These are phyloP conservation scores for Sarcodon sp. DNA, from an alignment of 768 basidiomycete genomes.

Conservation along the genomic window DNA sequence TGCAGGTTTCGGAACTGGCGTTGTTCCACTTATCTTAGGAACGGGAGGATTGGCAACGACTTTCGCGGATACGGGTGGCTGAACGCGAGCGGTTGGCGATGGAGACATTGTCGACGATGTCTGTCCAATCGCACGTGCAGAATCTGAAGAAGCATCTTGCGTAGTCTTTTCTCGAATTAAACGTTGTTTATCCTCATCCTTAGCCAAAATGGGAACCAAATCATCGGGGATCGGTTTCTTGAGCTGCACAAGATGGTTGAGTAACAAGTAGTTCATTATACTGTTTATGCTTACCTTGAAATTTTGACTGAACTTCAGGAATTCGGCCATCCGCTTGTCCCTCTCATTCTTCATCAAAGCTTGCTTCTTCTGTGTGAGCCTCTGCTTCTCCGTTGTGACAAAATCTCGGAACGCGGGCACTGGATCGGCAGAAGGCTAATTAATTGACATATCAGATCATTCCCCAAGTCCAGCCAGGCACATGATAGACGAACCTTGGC, in stretches of 20 bases:
- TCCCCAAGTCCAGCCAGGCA: neutral
- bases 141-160: conserved; percentile 49
- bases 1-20: conserved; percentile 6
- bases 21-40: conserved; percentile 6
- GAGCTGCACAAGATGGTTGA: conserved; percentile 31
- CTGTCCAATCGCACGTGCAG: conserved; percentile 51
- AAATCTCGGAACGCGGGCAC: conserved; percentile 85
- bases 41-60: conserved; percentile 14
- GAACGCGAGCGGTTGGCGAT: conserved; percentile 20
- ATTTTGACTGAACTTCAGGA: conserved; percentile 83
- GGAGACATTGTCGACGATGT: conserved; percentile 29
- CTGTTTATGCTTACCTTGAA: conserved; percentile 64
- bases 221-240: conserved; percentile 95
- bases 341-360: conserved; percentile 84
- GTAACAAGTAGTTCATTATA: neutral
- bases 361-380: conserved; percentile 83
- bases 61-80: conserved; percentile 27
- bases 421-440: conserved; percentile 58
- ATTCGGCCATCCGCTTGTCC: conserved; percentile 88
- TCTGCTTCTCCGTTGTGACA: conserved; percentile 83
- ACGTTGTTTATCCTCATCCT: conserved; percentile 85
- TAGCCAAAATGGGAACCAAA: conserved; percentile 83
- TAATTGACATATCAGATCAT: too few relatives aligned
- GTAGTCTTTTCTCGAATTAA: conserved; percentile 68
- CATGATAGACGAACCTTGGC: conserved; percentile 1